Evolutionary conservation across 2,329 filamentous ascomycete species (phyloP), one percentile per base, ranked within the genome.

Genomic region (Cercospora nicotianae): DNA sequence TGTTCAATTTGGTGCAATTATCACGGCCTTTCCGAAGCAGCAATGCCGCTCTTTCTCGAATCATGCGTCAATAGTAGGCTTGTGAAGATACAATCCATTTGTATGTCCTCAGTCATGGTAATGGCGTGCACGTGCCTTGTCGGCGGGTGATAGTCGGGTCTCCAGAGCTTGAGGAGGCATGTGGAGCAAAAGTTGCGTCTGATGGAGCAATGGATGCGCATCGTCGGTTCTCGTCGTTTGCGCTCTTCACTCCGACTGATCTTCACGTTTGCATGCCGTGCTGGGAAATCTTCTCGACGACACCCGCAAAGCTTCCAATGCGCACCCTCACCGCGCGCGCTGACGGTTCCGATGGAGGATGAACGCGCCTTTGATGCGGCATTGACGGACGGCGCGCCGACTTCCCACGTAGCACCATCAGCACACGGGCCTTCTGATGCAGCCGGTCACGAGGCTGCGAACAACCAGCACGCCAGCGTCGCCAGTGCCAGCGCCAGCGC

Each of bases 341-440:
- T 57, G 53, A 12, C 53, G 26, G 26, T 28, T 18, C 26, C 53
- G 53, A 58, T 58, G 53, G 26, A 16, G 53, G 53, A 58, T 23
- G 53, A 58, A 18, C 26, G 12, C 26, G 53, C 26, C 30, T 30
- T 30, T 31, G 53, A 30, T 18, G 53, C 53, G 26, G 53, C 30
- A 10, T 58, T 58, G 53, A 33, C 53, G 13, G 30, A 30, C 53
- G 53, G 30, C 23, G 53, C 23, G 53, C 53, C 53, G 53, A 57
- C 53, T 48, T 48, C 42, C 42, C 42, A 48, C 42, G 42, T 20
- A 55, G 23, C 53, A 31, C 20, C 53, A 28, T 23, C 53, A 30
- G 53, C 53, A 58, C 53, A 58, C 53, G 26, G 53, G 26, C 53
- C 53, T 31, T 58, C 53, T 58, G 53, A 58, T 31, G 26, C 53